phyloP scores from a whole-genome alignment of 345 rosid species.

The Gossypium rotundifolium region DNA sequence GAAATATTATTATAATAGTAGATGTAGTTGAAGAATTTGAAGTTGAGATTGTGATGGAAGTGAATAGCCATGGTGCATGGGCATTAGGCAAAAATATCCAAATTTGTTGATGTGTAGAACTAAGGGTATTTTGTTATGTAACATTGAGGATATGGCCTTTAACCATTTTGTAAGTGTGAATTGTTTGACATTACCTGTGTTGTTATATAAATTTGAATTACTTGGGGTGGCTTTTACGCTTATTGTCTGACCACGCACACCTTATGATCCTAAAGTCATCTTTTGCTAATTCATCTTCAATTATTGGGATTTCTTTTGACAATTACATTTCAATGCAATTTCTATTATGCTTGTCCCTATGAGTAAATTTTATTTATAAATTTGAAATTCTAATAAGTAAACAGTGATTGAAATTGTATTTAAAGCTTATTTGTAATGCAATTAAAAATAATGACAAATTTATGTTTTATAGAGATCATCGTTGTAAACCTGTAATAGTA shows the following conservation, averaged over 20 bases:
- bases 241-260: not conserved
- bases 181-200: not conserved
- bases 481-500: too few relatives aligned
- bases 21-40: too few relatives aligned
- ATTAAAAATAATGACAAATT: too few relatives aligned
- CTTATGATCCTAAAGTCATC: not conserved
- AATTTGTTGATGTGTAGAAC: not conserved
- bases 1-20: too few relatives aligned
- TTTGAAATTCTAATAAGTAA: too few relatives aligned
- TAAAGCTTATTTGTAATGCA: too few relatives aligned
- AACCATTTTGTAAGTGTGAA: not conserved
- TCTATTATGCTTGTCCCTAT: too few relatives aligned
- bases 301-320: too few relatives aligned
- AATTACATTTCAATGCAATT: not conserved
- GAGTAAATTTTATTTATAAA: not conserved
- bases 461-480: too few relatives aligned
- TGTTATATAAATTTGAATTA: too few relatives aligned
- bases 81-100: not conserved
- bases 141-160: not conserved
- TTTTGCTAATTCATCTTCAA: not conserved
- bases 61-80: not conserved
- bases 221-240: too few relatives aligned
- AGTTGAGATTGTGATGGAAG: not conserved
- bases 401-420: too few relatives aligned
- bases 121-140: not conserved